Percentiles rank a stretch among this genome's conserved stretches.
Conservation (phyloP, 345 rosid genomes). For the Conringia planisiliqua region DNA sequence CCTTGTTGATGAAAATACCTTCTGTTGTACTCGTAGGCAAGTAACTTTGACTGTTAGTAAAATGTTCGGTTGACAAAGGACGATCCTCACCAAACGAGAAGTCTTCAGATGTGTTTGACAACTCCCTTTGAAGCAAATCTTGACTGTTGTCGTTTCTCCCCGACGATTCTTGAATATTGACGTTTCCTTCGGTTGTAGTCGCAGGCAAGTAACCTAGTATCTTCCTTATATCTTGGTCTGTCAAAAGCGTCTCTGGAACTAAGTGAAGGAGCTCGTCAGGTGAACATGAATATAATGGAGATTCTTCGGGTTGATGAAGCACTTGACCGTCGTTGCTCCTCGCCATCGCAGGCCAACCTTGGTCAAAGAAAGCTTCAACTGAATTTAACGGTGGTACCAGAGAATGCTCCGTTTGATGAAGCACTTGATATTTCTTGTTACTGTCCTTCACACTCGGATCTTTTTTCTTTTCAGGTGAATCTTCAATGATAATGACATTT, state of each 20-base stretch:
- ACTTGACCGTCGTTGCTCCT: not conserved
- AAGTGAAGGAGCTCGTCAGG: not conserved
- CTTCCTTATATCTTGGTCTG: not conserved
- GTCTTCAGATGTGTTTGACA: not conserved
- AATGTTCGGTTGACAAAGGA: not conserved
- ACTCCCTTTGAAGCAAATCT: not conserved
- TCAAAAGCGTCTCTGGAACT: not conserved
- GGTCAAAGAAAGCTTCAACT: too few relatives aligned
- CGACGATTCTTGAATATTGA: not conserved
- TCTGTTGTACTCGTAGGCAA: not conserved
- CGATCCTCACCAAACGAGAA: not conserved
- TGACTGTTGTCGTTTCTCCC: not conserved
- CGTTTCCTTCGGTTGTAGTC: not conserved
- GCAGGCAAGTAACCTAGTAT: not conserved
- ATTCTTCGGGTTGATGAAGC: not conserved
- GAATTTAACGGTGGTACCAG: too few relatives aligned
- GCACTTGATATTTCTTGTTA: too few relatives aligned
- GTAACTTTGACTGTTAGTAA: slow-evolving; percentile 19
- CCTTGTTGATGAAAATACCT: too few relatives aligned
- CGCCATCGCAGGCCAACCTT: not conserved
- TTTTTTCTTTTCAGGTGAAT: too few relatives aligned
- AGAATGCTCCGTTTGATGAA: too few relatives aligned
- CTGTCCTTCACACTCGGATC: too few relatives aligned
- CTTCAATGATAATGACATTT: too few relatives aligned
- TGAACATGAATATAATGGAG: not conserved